Evolutionary conservation across 164 flowering plant species (phyloP).

Genomic region (Platanus orientalis): DNA sequence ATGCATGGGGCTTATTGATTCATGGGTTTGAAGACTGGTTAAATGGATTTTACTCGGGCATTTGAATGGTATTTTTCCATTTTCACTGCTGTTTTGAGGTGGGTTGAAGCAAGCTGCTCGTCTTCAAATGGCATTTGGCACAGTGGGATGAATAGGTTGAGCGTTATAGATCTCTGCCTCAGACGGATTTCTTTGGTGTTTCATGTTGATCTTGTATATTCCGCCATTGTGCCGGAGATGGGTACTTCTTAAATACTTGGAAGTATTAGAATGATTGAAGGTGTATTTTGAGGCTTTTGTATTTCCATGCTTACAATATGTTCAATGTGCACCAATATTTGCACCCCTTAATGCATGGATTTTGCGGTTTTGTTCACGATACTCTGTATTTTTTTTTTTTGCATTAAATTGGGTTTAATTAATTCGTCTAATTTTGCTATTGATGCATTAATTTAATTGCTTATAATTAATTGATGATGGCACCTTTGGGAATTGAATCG

Average conservation of each 20-base stretch:
- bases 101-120: slow-evolving; percentile 3
- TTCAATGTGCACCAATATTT: slow-evolving; percentile 11
- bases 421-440: not conserved
- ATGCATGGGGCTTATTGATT: not conserved
- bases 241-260: slow-evolving; percentile 28
- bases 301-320: slow-evolving; percentile 16
- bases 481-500: not conserved
- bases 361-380: slow-evolving; percentile 1
- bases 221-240: slow-evolving; percentile 25
- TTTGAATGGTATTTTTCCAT: no score
- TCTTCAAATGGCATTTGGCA: slow-evolving; percentile 19
- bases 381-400: not conserved
- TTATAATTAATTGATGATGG: not conserved
- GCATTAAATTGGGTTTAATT: not conserved
- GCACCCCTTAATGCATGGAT: slow-evolving; percentile 10
- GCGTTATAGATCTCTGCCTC: slow-evolving; percentile 18
- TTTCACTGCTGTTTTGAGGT: not conserved
- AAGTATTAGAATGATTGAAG: slow-evolving; percentile 17
- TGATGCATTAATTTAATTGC: not conserved
- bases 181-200: slow-evolving; percentile 21
- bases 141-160: slow-evolving; percentile 16
- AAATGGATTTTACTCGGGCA: not conserved
- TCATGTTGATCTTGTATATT: slow-evolving; percentile 30
- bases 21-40: slow-evolving; percentile 4
- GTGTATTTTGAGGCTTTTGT: slow-evolving; percentile 19